Conservation (phyloP, 129 eudicot species). For the Cynara cardunculus region DNA sequence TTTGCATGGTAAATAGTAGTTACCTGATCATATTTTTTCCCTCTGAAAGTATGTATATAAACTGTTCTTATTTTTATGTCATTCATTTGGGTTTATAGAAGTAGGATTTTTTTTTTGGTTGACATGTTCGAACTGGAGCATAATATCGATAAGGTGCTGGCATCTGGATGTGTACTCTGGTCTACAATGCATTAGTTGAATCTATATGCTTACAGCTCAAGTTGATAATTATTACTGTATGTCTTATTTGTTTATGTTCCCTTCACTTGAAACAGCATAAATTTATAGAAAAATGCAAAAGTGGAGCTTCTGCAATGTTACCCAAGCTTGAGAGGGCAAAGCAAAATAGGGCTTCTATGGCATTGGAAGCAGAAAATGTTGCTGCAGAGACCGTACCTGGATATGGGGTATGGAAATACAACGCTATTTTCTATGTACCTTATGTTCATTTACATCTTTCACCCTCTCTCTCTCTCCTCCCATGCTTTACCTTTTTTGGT, state of each 20-base stretch:
- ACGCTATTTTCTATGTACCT: background rate
- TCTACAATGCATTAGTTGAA: constrained; percentile 4
- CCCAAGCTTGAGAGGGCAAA: constrained; percentile 90
- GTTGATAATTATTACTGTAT: background rate
- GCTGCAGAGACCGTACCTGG: constrained; percentile 58
- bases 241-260: background rate
- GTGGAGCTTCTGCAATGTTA: constrained; percentile 76
- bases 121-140: background rate
- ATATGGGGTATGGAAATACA: constrained; percentile 43
- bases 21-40: background rate
- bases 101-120: background rate
- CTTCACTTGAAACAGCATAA: constrained; percentile 61
- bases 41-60: background rate
- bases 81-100: background rate
- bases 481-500: background rate
- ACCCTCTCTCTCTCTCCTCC: background rate
- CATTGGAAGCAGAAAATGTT: constrained; percentile 58
- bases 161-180: constrained; percentile 4
- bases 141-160: background rate
- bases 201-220: constrained; percentile 6
- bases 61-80: background rate
- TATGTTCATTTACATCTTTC: background rate
- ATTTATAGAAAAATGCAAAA: constrained; percentile 90
- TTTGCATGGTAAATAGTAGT: background rate
- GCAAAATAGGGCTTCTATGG: constrained; percentile 68